Base-by-base conservation (phyloP, 192 early-diverging fungal genomes). In the Coemansia sp. region DNA sequence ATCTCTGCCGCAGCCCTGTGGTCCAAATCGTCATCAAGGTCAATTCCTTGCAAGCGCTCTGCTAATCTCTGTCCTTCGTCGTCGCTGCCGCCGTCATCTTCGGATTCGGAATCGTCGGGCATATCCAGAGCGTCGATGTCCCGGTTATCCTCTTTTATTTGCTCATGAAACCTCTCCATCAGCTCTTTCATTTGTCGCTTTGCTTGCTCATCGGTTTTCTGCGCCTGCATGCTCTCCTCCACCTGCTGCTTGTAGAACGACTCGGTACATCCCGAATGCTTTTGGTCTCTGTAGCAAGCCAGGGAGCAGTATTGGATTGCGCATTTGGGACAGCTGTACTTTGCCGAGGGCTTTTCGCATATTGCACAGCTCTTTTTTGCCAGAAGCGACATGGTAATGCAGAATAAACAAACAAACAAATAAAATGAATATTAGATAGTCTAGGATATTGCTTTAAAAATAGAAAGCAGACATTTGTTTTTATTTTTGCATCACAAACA, bases 321-420 rank as follows among this genome's bases (percentile, higher is more conserved):
- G 58, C 75, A 78, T 47, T 72, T 78, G n/a, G 75, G 75, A 24
- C 75, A 78, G 60, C 60, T 69, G 45, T 78, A 78, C 53, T 78
- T 78, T 62, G 75, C 75, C 18, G 57, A 35, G 1, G 67, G 70
- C 36, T 78, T 78, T 9, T 36, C 58, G 54, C 75, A 78, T 36
- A 57, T 47, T 35, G 25, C 36, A 28, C 67, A 69, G 22, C 45
- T 46, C 13, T 69, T 69, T 32, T 45, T 51, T 14, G 28, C 55
- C 49, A 62, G 24, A 23, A 58, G 34, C n/a, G 66, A 52, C 66
- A 68, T 68, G 48, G 45, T 16, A 7, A 51, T 51, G 6, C 22
- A 55, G 4, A 55, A n/a, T 24, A 25, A 53, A 13, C 24, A 53
- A 53, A 32, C 25, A 53, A 32, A 55, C 6, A 55, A 55, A 30